phyloP scores from a whole-genome alignment of 176 grass and related monocot species.

The Dactylis glomerata region DNA sequence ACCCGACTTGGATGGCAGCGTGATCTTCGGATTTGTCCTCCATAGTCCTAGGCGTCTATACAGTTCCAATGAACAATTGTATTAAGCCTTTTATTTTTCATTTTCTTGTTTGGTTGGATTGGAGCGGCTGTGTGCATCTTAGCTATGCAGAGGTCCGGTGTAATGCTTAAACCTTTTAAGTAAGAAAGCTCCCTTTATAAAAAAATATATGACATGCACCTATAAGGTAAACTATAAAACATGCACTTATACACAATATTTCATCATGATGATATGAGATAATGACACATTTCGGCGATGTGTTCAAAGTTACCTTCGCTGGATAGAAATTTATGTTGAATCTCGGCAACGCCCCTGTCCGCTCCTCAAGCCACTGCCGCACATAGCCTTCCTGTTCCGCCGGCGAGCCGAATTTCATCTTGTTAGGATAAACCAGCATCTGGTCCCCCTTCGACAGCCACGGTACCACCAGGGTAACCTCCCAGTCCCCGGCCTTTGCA shows the following conservation, averaged over 20 bases:
- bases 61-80: too few species aligned
- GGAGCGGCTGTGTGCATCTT: too few species aligned
- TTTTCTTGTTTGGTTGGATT: too few species aligned
- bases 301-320: slow-evolving; percentile 61
- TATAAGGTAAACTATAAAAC: not conserved
- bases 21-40: too few species aligned
- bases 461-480: slow-evolving; percentile 80
- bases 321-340: slow-evolving; percentile 86
- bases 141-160: too few species aligned
- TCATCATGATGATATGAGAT: slow-evolving; percentile 8
- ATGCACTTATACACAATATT: slow-evolving; percentile 1
- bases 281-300: not conserved
- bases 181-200: too few species aligned
- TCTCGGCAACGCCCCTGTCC: slow-evolving; percentile 43
- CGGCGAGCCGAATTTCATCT: slow-evolving; percentile 67
- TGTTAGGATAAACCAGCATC: slow-evolving; percentile 85
- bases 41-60: too few species aligned
- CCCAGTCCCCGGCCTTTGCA: slow-evolving; percentile 53
- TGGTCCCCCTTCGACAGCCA: slow-evolving; percentile 83
- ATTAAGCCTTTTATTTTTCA: too few species aligned
- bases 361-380: slow-evolving; percentile 75
- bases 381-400: slow-evolving; percentile 72
- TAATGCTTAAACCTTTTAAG: too few species aligned
- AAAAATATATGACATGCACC: not conserved
- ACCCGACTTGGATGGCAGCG: too few species aligned